Percentiles rank a stretch among this genome's conserved stretches.
These are phyloP conservation scores for Talinum fruticosum DNA, from an alignment of 148 eudicot species.

Conservation along the genomic window DNA sequence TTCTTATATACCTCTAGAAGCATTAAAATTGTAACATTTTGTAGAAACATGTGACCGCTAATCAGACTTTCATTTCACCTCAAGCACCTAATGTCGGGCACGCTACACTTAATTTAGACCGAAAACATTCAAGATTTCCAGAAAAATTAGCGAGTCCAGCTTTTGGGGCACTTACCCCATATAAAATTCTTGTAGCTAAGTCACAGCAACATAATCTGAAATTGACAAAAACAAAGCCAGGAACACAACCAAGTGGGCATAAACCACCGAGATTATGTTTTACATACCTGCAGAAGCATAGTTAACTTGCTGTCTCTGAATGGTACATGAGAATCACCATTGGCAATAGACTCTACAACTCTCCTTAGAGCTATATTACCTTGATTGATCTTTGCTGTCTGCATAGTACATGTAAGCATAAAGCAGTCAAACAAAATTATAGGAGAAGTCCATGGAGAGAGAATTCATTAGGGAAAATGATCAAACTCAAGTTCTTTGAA, in stretches of 20 bases:
- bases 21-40: neutral
- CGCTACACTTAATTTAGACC: no score
- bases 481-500: neutral
- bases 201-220: neutral
- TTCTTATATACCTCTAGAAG: neutral
- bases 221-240: neutral
- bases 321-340: constrained; percentile 96
- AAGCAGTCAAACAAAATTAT: neutral
- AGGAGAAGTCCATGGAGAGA: neutral
- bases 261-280: neutral
- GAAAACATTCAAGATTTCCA: no score
- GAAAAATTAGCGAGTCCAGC: no score
- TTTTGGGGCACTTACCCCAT: no score
- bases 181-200: no score
- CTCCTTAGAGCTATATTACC: constrained; percentile 89
- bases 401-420: constrained; percentile 22
- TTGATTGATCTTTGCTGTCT: constrained; percentile 96
- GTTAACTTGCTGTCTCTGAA: constrained; percentile 98
- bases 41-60: neutral
- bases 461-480: neutral
- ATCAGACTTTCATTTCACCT: neutral
- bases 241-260: neutral
- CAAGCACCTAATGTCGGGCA: neutral
- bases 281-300: constrained; percentile 88
- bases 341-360: constrained; percentile 97